Base-by-base conservation (phyloP, 1,284 basidiomycete genomes). In the Anthracocystis panici-leucophaei region DNA sequence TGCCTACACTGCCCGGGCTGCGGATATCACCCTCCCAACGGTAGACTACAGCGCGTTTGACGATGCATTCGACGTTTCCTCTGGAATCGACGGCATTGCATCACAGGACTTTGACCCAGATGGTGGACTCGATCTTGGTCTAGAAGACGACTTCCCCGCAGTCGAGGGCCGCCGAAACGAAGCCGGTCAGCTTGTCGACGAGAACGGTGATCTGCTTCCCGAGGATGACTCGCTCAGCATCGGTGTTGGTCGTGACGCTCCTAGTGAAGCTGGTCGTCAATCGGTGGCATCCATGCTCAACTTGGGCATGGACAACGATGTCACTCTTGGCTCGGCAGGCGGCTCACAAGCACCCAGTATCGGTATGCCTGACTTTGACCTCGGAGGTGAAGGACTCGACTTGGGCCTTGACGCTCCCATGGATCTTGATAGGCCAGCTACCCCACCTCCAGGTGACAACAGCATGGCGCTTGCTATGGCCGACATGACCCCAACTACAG, bases 1-100 rank as follows among this genome's bases (percentile, higher is more conserved):
- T 14, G 67, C 70, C 4, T 78, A 83, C 63, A 76, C 78, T 31
- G 93, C 93, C 6, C 90, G 91, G 55, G 88, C 90, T 52, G 91
- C 92, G 14, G 93, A 95, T 74, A 94, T 95, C 79, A 84, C 81
- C 2, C 75, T 84, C 18, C 80, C 75, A 8, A 74, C 75, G 23
- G 60, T 73, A 23, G 69, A 72, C 51, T 78, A 74, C 60, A 59
- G 61, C 33, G 57, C 75, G 31, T 73, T 65, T n/a, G 80, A 81
- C 42, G 72, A 78, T 46, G 66, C 65, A 23, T 66, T 74, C 44
- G 83, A 82, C 33, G 51, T 78, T 23, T 78, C 67, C 40, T 63
- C 71, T 23, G 71, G 58, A 41, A 66, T 67, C 14, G 79, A 76
- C 38, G 75, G 73, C 40, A 77, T 85, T 25, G 78, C 79, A 10